Evolutionary conservation across 345 rosid species (phyloP).

Genomic region (Aquilaria sinensis): DNA sequence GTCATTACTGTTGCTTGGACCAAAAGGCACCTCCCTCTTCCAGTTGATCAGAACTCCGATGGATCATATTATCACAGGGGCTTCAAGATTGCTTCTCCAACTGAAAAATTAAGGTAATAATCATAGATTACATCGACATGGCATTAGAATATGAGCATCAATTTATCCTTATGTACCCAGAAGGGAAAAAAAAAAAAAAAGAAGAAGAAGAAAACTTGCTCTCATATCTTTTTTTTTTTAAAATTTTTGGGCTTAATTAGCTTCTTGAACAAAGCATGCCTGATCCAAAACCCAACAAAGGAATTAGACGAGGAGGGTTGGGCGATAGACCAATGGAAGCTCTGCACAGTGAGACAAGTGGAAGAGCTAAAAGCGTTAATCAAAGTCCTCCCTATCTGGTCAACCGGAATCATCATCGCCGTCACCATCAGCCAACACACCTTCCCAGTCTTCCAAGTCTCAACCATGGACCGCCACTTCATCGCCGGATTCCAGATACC

Average conservation of each 20-base stretch:
- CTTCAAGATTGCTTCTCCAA: constrained; percentile 30
- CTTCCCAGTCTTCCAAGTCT: constrained; percentile 39
- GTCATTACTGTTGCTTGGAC: constrained; percentile 31
- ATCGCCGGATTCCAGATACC: constrained; percentile 24
- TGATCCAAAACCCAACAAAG: constrained; percentile 26
- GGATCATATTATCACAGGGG: constrained; percentile 21
- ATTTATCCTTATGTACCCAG: no score
- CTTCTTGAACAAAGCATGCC: constrained; percentile 46
- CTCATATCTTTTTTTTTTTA: not conserved
- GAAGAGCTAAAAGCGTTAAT: constrained; percentile 52
- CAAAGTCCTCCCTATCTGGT: constrained; percentile 51
- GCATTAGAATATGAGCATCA: not conserved
- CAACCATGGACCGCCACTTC: constrained; percentile 37
- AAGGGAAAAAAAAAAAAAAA: no score
- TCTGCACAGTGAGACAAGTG: constrained; percentile 47
- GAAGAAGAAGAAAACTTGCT: no score
- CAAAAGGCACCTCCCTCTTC: constrained; percentile 24
- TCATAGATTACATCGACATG: not conserved
- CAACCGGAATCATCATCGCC: constrained; percentile 33
- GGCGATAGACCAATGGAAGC: constrained; percentile 31
- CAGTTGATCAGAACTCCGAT: constrained; percentile 14
- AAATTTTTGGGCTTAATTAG: constrained; percentile 9
- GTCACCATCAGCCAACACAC: constrained; percentile 39
- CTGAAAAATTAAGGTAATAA: constrained; percentile 33
- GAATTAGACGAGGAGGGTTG: constrained; percentile 31